phyloP scores from a whole-genome alignment of 1,284 basidiomycete genomes.

The Ustilago bromivora region DNA sequence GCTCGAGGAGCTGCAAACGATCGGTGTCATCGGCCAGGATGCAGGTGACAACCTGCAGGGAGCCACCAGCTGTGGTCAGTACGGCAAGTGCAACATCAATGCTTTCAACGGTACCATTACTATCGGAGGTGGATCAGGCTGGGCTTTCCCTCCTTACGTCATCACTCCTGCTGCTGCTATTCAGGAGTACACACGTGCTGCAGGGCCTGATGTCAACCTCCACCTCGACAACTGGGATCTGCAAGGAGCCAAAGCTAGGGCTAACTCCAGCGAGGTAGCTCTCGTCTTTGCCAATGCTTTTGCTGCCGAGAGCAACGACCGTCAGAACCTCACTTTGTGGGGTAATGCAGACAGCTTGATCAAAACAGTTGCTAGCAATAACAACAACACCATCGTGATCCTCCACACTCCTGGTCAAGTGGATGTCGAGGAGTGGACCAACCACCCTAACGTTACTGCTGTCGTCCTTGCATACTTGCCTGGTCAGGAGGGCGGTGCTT shows the following conservation, averaged over 20 bases:
- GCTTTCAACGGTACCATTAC: slow-evolving; percentile 55
- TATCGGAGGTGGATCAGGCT: slow-evolving; percentile 72
- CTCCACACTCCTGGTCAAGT: slow-evolving; percentile 51
- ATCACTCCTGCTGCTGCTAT: slow-evolving; percentile 49
- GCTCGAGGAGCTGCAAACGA: slow-evolving; percentile 24
- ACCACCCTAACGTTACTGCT: slow-evolving; percentile 63
- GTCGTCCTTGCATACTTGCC: slow-evolving; percentile 77
- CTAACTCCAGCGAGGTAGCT: slow-evolving; percentile 70
- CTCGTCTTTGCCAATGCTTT: slow-evolving; percentile 75
- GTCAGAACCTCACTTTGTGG: slow-evolving; percentile 83
- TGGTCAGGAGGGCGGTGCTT: slow-evolving; percentile 82
- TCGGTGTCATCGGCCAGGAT: slow-evolving; percentile 47
- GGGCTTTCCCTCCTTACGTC: slow-evolving; percentile 61
- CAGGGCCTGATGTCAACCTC: slow-evolving; percentile 32
- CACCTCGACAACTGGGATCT: slow-evolving; percentile 46
- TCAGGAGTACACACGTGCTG: slow-evolving; percentile 25
- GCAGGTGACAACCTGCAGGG: slow-evolving; percentile 39
- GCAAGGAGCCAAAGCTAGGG: slow-evolving; percentile 37
- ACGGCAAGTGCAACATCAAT: slow-evolving; percentile 30
- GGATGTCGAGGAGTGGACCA: slow-evolving; percentile 46
- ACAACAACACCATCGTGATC: slow-evolving; percentile 58
- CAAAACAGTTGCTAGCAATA: slow-evolving; percentile 50
- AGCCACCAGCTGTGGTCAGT: slow-evolving; percentile 35
- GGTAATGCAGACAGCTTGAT: slow-evolving; percentile 75
- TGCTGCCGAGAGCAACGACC: slow-evolving; percentile 76